Conservation (phyloP, 2,329 filamentous ascomycete genomes). For the Aureobasidium subglaciale region DNA sequence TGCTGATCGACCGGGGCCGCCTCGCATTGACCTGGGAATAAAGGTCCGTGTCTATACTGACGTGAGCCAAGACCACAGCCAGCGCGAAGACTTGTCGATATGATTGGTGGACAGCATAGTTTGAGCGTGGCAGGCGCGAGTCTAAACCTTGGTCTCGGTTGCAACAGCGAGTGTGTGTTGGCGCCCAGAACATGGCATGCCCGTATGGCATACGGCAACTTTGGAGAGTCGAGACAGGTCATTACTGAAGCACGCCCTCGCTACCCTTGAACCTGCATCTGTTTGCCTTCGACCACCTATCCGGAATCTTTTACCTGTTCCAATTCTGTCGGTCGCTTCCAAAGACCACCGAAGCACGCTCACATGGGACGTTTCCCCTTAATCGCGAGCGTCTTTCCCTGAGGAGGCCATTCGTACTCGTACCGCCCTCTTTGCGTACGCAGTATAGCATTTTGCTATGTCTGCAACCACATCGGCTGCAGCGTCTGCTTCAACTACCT, state of each 20-base stretch:
- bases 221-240: not conserved
- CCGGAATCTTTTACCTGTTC: not conserved
- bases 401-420: not conserved
- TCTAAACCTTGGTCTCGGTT: conserved; percentile 8
- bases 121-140: not conserved
- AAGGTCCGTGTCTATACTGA: not conserved
- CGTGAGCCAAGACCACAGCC: not conserved
- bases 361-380: not conserved
- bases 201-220: not conserved
- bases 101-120: not conserved
- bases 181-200: not conserved
- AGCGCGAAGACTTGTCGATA: not conserved
- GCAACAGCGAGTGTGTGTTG: conserved; percentile 1
- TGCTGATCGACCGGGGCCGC: not conserved
- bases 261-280: not conserved
- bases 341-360: not conserved
- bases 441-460: not conserved
- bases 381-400: not conserved
- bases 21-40: not conserved
- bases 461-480: not conserved
- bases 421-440: no score
- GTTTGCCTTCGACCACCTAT: not conserved
- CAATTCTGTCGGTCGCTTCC: not conserved
- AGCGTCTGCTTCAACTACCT: not conserved
- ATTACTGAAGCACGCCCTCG: not conserved